Evolutionary conservation across 2,329 filamentous ascomycete species (phyloP).

Genomic region (Botryotinia globosa): DNA sequence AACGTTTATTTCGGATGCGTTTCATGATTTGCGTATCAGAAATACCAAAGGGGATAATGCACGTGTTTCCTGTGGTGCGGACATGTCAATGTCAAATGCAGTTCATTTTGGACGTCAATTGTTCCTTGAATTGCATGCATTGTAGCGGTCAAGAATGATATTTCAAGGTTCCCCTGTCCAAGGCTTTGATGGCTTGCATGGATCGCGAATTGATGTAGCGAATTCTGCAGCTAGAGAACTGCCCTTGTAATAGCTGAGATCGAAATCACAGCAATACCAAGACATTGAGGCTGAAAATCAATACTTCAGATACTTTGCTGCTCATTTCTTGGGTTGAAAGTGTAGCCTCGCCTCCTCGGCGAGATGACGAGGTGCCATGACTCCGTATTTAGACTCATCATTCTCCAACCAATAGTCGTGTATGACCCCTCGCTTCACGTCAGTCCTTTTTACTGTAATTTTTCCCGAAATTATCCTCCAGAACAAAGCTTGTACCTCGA

Average conservation of each 20-base stretch:
- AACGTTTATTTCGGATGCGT: constrained; percentile 12
- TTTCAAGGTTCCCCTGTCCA: neutral
- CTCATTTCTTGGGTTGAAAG: constrained; percentile 23
- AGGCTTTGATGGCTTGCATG: constrained; percentile 9
- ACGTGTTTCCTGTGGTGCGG: constrained; percentile 10
- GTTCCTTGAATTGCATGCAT: constrained; percentile 1
- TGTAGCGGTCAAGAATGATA: constrained; percentile 8
- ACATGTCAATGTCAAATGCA: constrained; percentile 17
- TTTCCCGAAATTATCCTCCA: constrained; percentile 38
- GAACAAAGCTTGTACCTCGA: constrained; percentile 39
- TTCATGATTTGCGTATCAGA: neutral
- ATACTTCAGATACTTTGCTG: neutral
- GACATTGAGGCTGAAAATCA: constrained; percentile 15
- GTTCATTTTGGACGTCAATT: neutral
- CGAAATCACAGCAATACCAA: neutral
- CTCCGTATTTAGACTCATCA: constrained; percentile 38
- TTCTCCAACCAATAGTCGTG: constrained; percentile 41
- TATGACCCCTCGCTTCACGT: constrained; percentile 36
- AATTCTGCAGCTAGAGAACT: constrained; percentile 17
- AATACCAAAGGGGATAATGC: neutral
- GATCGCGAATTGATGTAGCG: constrained; percentile 5
- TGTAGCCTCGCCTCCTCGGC: constrained; percentile 34
- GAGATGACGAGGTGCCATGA: constrained; percentile 40
- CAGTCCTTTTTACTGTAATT: constrained; percentile 38
- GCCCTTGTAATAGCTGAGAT: constrained; percentile 12